Evolutionary conservation across 768 basidiomycete genomes (phyloP).

Genomic region (Hebeloma cylindrosporum): DNA sequence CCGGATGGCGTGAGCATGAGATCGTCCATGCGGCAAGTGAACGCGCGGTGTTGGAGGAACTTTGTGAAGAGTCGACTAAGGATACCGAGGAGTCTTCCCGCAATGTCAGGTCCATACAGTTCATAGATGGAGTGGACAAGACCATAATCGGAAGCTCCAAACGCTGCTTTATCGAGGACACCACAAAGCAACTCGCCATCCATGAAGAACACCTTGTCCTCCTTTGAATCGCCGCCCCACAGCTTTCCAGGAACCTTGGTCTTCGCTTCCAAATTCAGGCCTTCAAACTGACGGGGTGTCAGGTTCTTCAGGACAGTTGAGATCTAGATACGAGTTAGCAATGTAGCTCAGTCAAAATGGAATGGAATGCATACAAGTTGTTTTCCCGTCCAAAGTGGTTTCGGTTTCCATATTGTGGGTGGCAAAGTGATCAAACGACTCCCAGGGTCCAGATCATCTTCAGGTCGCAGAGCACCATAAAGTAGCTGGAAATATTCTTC

Average conservation of each 20-base stretch:
- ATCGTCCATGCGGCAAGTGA: constrained; percentile 99
- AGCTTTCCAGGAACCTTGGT: constrained; percentile 87
- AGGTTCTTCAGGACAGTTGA: constrained; percentile 93
- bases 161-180: constrained; percentile 95
- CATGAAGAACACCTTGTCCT: constrained; percentile 87
- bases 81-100: constrained; percentile 89
- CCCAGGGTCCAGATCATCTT: constrained; percentile 62
- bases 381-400: constrained; percentile 95
- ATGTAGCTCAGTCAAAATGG: not conserved
- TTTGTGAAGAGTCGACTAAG: constrained; percentile 95
- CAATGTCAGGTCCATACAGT: constrained; percentile 85
- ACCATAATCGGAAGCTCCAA: constrained; percentile 94
- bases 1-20: constrained; percentile 84
- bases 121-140: constrained; percentile 97
- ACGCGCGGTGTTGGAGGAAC: constrained; percentile 94
- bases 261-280: constrained; percentile 81
- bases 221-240: constrained; percentile 80
- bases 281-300: constrained; percentile 74
- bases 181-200: constrained; percentile 93
- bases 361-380: constrained; percentile 73
- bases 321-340: constrained; percentile 52
- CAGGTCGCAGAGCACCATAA: constrained; percentile 91
- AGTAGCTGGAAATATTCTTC: constrained; percentile 96
- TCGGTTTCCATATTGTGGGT: constrained; percentile 90
- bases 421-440: constrained; percentile 79